Conservation (phyloP, 2,329 filamentous ascomycete species). For the Magnaporthiopsis incrustans region DNA sequence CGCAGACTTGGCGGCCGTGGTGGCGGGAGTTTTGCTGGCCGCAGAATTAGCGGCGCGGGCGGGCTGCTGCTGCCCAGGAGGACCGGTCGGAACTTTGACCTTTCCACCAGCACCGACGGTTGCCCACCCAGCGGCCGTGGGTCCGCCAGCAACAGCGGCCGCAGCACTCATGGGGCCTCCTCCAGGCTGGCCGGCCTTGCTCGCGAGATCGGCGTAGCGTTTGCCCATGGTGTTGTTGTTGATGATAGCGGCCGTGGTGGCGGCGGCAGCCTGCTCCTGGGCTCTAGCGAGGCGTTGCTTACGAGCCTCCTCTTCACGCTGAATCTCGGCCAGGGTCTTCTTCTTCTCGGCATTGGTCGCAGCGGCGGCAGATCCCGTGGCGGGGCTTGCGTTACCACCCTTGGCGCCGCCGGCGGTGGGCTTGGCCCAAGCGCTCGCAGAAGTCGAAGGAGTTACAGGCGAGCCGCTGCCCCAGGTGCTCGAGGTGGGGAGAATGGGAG, state of each 20-base stretch:
- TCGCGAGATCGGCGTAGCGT: conserved; percentile 88
- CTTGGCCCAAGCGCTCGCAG: conserved; percentile 63
- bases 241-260: conserved; percentile 28
- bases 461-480: conserved; percentile 84
- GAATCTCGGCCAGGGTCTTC: conserved; percentile 93
- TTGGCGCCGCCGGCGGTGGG: conserved; percentile 38
- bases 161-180: conserved; percentile 15
- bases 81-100: conserved; percentile 63
- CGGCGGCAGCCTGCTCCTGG: conserved; percentile 36
- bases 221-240: conserved; percentile 49
- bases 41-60: conserved; percentile 35
- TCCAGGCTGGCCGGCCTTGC: conserved; percentile 47
- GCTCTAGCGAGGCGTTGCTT: conserved; percentile 60
- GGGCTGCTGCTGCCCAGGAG: conserved; percentile 32
- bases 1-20: conserved; percentile 24
- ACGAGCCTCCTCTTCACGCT: conserved; percentile 86
- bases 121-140: conserved; percentile 65
- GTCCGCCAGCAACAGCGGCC: conserved; percentile 36
- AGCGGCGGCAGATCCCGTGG: conserved; percentile 20
- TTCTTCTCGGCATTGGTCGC: conserved; percentile 42
- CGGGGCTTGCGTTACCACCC: conserved; percentile 18
- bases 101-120: conserved; percentile 94
- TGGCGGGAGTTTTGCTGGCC: conserved; percentile 31
- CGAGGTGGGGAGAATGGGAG: conserved; percentile 74
- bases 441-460: conserved; percentile 41